A percentile compares a stretch with the other conserved stretches of the same genome.
Conservation (phyloP, 495 filamentous ascomycete species). For the Poronia punctata region DNA sequence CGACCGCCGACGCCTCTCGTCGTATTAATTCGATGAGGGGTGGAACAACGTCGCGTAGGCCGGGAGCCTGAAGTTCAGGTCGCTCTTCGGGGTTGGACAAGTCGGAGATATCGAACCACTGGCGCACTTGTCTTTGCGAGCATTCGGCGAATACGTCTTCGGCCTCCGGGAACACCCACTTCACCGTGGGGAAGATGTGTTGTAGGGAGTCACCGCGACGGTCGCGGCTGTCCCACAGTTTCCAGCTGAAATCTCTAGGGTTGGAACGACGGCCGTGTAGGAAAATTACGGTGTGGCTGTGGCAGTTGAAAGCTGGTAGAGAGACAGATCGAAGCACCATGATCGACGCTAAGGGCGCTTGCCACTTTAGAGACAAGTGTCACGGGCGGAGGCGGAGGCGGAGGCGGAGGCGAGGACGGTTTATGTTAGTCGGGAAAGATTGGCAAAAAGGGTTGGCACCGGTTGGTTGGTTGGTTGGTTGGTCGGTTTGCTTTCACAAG, state of each 20-base stretch:
- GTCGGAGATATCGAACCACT: constrained; percentile 48
- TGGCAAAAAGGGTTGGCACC: no score
- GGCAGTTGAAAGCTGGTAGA: constrained; percentile 7
- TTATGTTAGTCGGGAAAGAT: no score
- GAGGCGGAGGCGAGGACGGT: no score
- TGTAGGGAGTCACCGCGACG: constrained; percentile 7
- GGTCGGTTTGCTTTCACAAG: no score
- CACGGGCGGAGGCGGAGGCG: neutral
- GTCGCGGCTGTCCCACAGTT: constrained; percentile 29
- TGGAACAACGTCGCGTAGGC: constrained; percentile 29
- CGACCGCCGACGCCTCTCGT: constrained; percentile 27
- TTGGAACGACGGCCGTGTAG: constrained; percentile 46
- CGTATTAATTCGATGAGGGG: constrained; percentile 31
- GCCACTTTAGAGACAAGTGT: neutral
- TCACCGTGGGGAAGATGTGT: constrained; percentile 13
- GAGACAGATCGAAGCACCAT: neutral
- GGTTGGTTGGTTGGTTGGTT: no score
- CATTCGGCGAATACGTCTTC: constrained; percentile 26
- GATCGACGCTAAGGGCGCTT: neutral
- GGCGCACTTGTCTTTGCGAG: constrained; percentile 30
- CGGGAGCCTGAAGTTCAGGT: constrained; percentile 32
- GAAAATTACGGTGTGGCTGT: constrained; percentile 47
- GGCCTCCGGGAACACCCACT: constrained; percentile 37
- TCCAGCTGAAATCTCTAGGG: constrained; percentile 42
- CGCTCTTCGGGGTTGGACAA: constrained; percentile 13